These are phyloP conservation scores for Endoconidiophora laricicola DNA, from an alignment of 2,329 filamentous ascomycete species.

Conservation along the genomic window DNA sequence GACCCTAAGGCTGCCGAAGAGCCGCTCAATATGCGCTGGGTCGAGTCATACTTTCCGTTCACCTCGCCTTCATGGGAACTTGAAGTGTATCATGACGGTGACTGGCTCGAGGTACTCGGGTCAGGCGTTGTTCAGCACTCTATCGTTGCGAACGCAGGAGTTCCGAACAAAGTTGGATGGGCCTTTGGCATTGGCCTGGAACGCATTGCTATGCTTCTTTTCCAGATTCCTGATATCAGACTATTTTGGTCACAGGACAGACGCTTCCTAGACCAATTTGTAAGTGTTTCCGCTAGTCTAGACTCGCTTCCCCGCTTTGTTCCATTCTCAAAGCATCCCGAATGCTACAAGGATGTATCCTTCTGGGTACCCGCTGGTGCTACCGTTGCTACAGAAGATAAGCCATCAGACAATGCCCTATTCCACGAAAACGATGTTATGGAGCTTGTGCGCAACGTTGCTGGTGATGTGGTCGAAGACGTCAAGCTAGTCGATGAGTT, in stretches of 20 bases:
- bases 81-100: slow-evolving; percentile 83
- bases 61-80: slow-evolving; percentile 92
- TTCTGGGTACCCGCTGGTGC: slow-evolving; percentile 56
- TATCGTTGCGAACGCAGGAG: slow-evolving; percentile 60
- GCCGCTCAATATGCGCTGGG: slow-evolving; percentile 76
- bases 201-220: slow-evolving; percentile 91
- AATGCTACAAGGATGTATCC: slow-evolving; percentile 79
- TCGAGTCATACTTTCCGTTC: slow-evolving; percentile 95
- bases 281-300: slow-evolving; percentile 37
- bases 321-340: slow-evolving; percentile 82
- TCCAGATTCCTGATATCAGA: slow-evolving; percentile 88
- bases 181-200: slow-evolving; percentile 91
- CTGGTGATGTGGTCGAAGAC: slow-evolving; percentile 74
- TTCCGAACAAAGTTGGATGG: slow-evolving; percentile 69
- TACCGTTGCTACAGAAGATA: slow-evolving; percentile 14
- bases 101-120: slow-evolving; percentile 94
- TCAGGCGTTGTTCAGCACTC: slow-evolving; percentile 77
- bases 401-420: slow-evolving; percentile 30
- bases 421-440: slow-evolving; percentile 96
- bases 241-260: slow-evolving; percentile 84
- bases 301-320: slow-evolving; percentile 45
- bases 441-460: slow-evolving; percentile 76
- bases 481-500: slow-evolving; percentile 76
- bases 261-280: slow-evolving; percentile 79
- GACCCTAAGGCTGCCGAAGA: slow-evolving; percentile 43